Percentiles rank a stretch among this genome's conserved stretches.
Evolutionary conservation across 2,329 filamentous ascomycete genomes (phyloP).

Genomic region (Neurospora sp.): DNA sequence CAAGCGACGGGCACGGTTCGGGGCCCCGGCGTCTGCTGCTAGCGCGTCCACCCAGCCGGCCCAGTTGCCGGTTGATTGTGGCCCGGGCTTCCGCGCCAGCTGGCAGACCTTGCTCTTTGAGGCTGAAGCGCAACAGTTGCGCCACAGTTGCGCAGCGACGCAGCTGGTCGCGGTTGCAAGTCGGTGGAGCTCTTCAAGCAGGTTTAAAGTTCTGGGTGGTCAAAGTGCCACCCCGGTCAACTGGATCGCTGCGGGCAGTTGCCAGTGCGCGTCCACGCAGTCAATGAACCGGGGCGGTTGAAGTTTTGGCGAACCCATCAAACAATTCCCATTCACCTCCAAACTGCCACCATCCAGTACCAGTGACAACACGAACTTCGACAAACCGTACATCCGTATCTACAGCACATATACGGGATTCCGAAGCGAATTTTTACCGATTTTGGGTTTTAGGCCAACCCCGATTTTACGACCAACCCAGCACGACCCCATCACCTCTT

Average conservation of each 20-base stretch:
- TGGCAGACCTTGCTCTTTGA: neutral
- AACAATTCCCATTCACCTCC: neutral
- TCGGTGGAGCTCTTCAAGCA: neutral
- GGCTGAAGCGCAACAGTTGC: neutral
- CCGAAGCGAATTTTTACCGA: neutral
- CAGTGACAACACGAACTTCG: neutral
- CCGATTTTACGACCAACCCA: neutral
- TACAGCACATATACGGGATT: neutral
- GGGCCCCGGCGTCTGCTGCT: neutral
- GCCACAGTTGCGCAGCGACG: neutral
- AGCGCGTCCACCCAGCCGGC: neutral
- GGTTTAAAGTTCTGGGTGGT: neutral
- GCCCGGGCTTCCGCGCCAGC: neutral
- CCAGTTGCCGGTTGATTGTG: neutral
- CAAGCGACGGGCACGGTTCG: neutral
- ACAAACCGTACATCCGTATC: neutral
- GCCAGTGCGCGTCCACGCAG: neutral
- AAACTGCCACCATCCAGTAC: neutral
- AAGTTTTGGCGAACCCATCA: neutral
- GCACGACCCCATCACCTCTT: neutral
- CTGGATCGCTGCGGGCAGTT: neutral
- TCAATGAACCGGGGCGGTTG: neutral
- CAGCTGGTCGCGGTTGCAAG: neutral
- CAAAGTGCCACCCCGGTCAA: neutral
- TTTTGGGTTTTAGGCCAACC: neutral